Percentiles rank a stretch among this genome's conserved stretches.
phyloP scores from a whole-genome alignment of 2,329 filamentous ascomycete genomes.

The Xenoacremonium recifei region DNA sequence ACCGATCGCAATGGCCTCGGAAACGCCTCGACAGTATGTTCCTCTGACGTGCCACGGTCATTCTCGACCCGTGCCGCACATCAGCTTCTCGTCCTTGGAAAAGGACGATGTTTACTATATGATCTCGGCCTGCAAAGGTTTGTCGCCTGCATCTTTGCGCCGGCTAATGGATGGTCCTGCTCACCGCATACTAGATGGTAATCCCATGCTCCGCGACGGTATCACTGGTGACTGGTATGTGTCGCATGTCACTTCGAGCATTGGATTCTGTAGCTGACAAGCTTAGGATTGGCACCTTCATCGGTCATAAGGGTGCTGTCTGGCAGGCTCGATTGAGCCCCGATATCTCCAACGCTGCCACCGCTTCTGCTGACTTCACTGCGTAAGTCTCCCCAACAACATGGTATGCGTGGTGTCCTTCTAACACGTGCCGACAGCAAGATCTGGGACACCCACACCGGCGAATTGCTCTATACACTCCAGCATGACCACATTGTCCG shows the following conservation, averaged over 20 bases:
- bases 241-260: neutral
- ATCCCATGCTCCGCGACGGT: conserved; percentile 96
- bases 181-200: conserved; percentile 67
- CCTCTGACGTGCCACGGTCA: conserved; percentile 94
- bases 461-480: conserved; percentile 82
- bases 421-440: conserved; percentile 59
- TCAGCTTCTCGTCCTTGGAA: conserved; percentile 82
- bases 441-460: conserved; percentile 95
- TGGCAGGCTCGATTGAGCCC: conserved; percentile 93
- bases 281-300: conserved; percentile 97
- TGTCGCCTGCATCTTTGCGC: conserved; percentile 14
- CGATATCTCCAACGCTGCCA: conserved; percentile 84
- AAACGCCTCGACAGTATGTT: conserved; percentile 60
- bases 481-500: conserved; percentile 95
- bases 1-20: conserved; percentile 33
- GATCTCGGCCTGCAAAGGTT: conserved; percentile 90
- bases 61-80: conserved; percentile 86
- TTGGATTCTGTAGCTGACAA: too few species aligned
- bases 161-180: conserved; percentile 13
- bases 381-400: conserved; percentile 57
- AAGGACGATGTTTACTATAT: conserved; percentile 86
- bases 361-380: conserved; percentile 93
- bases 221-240: conserved; percentile 87
- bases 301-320: conserved; percentile 96
- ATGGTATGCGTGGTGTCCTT: neutral